Percentiles rank a stretch among this genome's conserved stretches.
Conservation (phyloP, 148 eudicot genomes). For the Vaccinium corymbosum region DNA sequence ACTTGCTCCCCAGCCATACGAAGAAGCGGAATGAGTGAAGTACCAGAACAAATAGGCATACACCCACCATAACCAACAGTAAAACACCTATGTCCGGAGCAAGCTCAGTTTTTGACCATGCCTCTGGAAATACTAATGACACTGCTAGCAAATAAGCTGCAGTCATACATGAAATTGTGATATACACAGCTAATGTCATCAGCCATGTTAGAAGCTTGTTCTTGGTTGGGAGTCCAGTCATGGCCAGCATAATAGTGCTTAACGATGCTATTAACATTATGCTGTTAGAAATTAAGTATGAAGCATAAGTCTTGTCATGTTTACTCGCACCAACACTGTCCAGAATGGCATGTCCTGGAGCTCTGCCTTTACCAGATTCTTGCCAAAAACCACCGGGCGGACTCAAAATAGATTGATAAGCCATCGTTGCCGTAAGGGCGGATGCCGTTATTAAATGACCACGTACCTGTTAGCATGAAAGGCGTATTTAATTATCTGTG, state of each 20-base stretch:
- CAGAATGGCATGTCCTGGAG: background rate
- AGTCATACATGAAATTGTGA: background rate
- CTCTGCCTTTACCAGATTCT: background rate
- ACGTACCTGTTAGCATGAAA: background rate
- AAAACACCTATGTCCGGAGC: fast-evolving
- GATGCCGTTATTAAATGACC: background rate
- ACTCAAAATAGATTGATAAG: background rate
- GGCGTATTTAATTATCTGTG: no score
- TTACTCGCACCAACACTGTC: background rate
- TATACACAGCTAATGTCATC: background rate
- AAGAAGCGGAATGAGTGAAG: no score
- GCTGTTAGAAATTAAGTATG: background rate
- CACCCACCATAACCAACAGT: background rate
- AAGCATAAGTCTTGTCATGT: no score
- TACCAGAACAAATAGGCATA: no score
- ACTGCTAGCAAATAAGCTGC: background rate
- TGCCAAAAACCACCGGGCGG: conserved; percentile 9
- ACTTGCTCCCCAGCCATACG: no score
- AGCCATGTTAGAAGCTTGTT: background rate
- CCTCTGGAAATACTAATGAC: background rate
- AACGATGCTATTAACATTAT: background rate
- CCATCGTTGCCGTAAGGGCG: background rate
- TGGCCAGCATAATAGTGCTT: background rate
- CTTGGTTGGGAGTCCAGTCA: background rate
- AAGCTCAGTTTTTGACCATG: no score